Conservation (phyloP, 176 grass and related monocot species). For the Aechmea fasciata region DNA sequence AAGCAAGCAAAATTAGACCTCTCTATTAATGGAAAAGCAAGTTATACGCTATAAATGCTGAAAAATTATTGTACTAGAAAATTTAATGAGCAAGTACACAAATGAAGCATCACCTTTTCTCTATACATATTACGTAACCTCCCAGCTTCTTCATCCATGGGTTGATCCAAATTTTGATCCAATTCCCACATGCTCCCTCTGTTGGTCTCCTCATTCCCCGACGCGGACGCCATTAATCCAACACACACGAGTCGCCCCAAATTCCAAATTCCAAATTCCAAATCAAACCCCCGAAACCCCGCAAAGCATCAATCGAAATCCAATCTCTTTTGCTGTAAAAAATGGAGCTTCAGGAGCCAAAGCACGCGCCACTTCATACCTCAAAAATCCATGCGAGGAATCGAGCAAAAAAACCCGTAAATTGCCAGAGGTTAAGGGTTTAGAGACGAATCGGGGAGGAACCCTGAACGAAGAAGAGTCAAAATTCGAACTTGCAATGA, state of each 20-base stretch:
- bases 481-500: slow-evolving; percentile 1
- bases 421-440: neutral
- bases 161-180: slow-evolving; percentile 91
- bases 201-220: slow-evolving; percentile 40
- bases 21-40: slow-evolving; percentile 8
- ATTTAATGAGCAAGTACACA: too few relatives aligned
- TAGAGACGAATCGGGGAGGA: too few relatives aligned
- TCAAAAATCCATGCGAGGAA: slow-evolving; percentile 20
- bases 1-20: neutral
- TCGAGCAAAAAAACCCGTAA: slow-evolving; percentile 19
- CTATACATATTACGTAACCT: slow-evolving; percentile 72
- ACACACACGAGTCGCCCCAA: neutral
- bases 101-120: slow-evolving; percentile 64
- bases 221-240: slow-evolving; percentile 49
- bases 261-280: too few relatives aligned
- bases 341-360: too few relatives aligned
- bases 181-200: slow-evolving; percentile 93
- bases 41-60: neutral
- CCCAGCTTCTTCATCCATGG: slow-evolving; percentile 94
- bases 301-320: neutral
- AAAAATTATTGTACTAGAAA: slow-evolving; percentile 14
- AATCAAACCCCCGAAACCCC: neutral
- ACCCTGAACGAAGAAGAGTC: neutral
- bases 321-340: neutral
- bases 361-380: slow-evolving; percentile 1